Conservation (phyloP, 1,139 yeast genomes). For the Kodamaea alishanica region DNA sequence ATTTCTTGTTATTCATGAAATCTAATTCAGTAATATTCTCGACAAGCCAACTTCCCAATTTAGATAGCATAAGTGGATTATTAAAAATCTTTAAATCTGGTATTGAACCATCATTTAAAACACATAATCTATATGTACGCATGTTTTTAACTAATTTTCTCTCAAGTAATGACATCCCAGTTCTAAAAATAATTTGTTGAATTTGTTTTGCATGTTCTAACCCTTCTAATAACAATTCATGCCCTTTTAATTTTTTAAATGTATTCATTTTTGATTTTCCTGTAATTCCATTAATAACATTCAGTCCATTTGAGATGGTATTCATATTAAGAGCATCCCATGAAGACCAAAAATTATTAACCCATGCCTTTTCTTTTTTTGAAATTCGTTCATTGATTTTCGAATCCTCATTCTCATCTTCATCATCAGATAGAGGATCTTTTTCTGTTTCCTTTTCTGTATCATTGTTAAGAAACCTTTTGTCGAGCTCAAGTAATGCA, state of each 20-base stretch:
- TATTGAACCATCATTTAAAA: slow-evolving; percentile 73
- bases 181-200: slow-evolving; percentile 81
- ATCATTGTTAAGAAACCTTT: slow-evolving; percentile 22
- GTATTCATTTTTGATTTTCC: slow-evolving; percentile 13
- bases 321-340: slow-evolving; percentile 81
- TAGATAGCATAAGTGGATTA: slow-evolving; percentile 80
- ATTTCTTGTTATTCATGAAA: slow-evolving; percentile 37
- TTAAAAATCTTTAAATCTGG: slow-evolving; percentile 75
- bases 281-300: slow-evolving; percentile 11
- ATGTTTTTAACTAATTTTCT: slow-evolving; percentile 76
- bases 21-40: slow-evolving; percentile 87
- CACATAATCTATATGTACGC: slow-evolving; percentile 79
- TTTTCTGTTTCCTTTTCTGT: slow-evolving; percentile 9
- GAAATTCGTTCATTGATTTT: slow-evolving; percentile 42
- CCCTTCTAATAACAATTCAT: slow-evolving; percentile 65
- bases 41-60: slow-evolving; percentile 86
- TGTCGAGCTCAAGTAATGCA: slow-evolving; percentile 75
- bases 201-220: slow-evolving; percentile 73
- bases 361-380: slow-evolving; percentile 69
- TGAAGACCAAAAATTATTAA: slow-evolving; percentile 87
- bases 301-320: slow-evolving; percentile 8
- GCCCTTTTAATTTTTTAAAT: slow-evolving; percentile 39
- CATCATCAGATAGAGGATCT: slow-evolving; percentile 21
- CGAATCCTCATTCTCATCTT: slow-evolving; percentile 31
- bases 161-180: slow-evolving; percentile 87